Base-by-base conservation (phyloP, 805 yeast species). In the Clavispora santaluciae region DNA sequence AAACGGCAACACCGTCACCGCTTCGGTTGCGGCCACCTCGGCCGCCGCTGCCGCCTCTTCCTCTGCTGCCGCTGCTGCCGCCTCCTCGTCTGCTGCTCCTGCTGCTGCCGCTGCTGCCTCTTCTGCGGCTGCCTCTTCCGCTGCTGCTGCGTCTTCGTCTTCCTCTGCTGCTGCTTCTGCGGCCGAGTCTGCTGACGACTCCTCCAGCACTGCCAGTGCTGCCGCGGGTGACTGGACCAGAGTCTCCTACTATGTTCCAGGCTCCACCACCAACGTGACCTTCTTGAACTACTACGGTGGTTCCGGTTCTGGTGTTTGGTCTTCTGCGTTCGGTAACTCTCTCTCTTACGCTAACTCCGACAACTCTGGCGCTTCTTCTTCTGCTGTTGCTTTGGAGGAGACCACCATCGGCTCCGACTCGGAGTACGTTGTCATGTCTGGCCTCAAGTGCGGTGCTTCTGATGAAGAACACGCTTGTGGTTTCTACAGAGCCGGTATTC, bases 251-350 rank as follows among this genome's bases (percentile, higher is more conserved):
- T 63, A 67, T 51, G 66, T 73, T 16, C 80, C 90, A 46, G 90
- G 90, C 48, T 67, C 82, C 33, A 66, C 89, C 39, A 68, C 75
- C 55, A 89, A 89, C 64, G 68, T 79, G 50, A 81, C 80, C 30
- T 90, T 93, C 79, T 70, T 90, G 70, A 91, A 91, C 82, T 78
- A 85, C 66, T 69, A 71, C 57, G 99, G 99, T 66, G 95, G 95
- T 52, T 70, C 81, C 33, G 89, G 87, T 39, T 87, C 96, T 11
- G 99, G 99, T 70, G 78, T 76, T 26, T 91, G 91, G 86, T 85
- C 90, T 25, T 56, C 80, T 24, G 72, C 83, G 59, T 89, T 86
- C 67, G 99, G 99, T 68, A 85, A 85, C 80, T 90, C 98, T 24
- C 73, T 93, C 45, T 87, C 96, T 5, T 93, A 76, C 68, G 79